phyloP scores from a whole-genome alignment of 2,329 filamentous ascomycete genomes.

The Hirsutella rhossiliensis region DNA sequence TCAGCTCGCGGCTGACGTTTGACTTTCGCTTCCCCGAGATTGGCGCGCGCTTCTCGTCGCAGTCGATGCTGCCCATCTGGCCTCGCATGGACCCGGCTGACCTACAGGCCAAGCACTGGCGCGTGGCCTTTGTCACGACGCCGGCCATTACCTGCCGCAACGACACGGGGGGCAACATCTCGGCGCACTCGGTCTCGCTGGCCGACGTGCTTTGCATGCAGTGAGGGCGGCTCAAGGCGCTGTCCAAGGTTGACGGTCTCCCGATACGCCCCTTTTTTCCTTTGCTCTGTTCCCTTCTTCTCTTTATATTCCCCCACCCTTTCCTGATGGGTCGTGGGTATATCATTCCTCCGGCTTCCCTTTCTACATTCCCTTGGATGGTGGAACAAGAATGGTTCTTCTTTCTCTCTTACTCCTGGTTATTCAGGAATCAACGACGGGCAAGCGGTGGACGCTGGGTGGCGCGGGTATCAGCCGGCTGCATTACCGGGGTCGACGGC shows the following conservation, averaged over 20 bases:
- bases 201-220: conserved; percentile 38
- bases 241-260: not conserved
- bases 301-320: no score
- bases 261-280: not conserved
- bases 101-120: conserved; percentile 37
- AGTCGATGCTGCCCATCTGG: conserved; percentile 36
- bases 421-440: no score
- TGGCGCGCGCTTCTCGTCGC: conserved; percentile 33
- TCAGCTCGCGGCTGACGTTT: conserved; percentile 28
- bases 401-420: no score
- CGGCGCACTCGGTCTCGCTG: conserved; percentile 30
- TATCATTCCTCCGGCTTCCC: no score
- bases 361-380: no score
- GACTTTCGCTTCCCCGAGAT: conserved; percentile 39
- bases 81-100: conserved; percentile 24
- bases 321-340: no score
- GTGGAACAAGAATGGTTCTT: no score
- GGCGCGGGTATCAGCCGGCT: no score
- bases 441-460: no score
- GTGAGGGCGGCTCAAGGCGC: conserved; percentile 9
- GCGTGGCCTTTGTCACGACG: conserved; percentile 41
- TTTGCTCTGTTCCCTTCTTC: not conserved
- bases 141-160: conserved; percentile 42
- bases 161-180: conserved; percentile 32
- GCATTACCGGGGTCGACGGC: no score